These are phyloP conservation scores for Akanthomyces uredinophilus DNA, from an alignment of 2,329 filamentous ascomycete species.

Conservation along the genomic window DNA sequence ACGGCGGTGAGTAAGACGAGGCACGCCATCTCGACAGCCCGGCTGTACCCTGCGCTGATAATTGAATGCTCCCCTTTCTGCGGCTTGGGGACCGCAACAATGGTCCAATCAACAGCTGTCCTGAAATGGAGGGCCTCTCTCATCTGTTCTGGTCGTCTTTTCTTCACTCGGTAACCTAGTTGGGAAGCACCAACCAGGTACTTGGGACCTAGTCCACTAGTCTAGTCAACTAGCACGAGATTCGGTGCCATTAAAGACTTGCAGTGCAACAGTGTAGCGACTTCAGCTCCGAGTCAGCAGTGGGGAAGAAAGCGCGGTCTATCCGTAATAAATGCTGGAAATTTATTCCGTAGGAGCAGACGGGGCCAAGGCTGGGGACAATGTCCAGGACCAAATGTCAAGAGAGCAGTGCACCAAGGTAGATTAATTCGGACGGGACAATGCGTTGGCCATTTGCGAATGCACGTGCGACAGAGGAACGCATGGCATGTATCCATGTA, in stretches of 20 bases:
- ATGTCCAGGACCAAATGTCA: neutral
- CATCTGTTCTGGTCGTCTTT: neutral
- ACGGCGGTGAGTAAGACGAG: neutral
- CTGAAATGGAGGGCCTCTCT: too few relatives aligned
- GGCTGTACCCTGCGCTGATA: neutral
- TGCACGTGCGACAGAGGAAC: neutral
- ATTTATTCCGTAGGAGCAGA: too few relatives aligned
- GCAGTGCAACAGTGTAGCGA: neutral
- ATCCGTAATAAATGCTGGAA: neutral
- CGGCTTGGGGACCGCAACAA: neutral
- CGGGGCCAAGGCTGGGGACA: neutral
- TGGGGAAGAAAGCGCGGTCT: neutral
- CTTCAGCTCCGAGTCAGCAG: neutral
- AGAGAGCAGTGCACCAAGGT: neutral
- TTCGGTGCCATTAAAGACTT: too few relatives aligned
- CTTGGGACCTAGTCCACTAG: neutral
- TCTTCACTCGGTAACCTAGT: neutral
- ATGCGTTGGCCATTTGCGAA: neutral
- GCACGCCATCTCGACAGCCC: neutral
- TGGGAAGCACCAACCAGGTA: neutral
- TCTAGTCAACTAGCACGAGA: too few relatives aligned
- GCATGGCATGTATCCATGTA: neutral
- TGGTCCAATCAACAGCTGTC: neutral
- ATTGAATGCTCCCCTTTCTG: neutral
- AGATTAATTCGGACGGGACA: neutral